Evolutionary conservation across 305 asterid species (phyloP), one percentile per base, ranked within the genome.

Genomic region (Fraxinus velutina): DNA sequence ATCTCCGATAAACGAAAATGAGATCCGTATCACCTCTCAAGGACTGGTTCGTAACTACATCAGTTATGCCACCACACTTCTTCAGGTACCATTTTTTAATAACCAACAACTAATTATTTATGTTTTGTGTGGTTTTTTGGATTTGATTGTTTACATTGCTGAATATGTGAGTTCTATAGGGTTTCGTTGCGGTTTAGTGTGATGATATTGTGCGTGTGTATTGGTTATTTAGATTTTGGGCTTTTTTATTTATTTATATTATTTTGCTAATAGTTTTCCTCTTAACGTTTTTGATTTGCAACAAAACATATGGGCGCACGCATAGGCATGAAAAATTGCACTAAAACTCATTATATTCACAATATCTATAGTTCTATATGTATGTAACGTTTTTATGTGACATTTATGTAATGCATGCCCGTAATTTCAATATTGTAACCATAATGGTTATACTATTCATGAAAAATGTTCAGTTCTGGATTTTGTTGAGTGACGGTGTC

Each of bases 11-110:
- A 93, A 92, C 80, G 97, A 93, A 88, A 94, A 94, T 92, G 98
- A 94, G 92, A 93, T 94, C 88, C 95, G 98, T 30, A 92, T 94
- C 80, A 94, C 98, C 62, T 91, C 97, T 6, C 97, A 92, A 80
- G 98, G 98, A 37, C 66, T 91, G 85, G 93, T 93, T 29, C 92
- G 96, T 27, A 94, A 90, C 86, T 94, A 92, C 89, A 87, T 92
- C 89, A 94, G 82, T 83, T 94, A 94, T 83, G 98, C 97, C 64
- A 85, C 94, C 76, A 90, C 86, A 27, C 95, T 94, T 44, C 93
- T 94, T 78, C 98, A 92, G 97, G 98, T 92, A 21, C 42, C 4
- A 32, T 32, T 50, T 32, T 33, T 10, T 17, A 24, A 64, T 22
- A 0, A 64, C 5, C 10, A 5, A 70, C 10, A n/a, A n/a, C 27